A percentile compares a stretch with the other conserved stretches of the same genome.
Evolutionary conservation across 1,139 yeast genomes (phyloP).

Genomic region (Zygoascus sp.): DNA sequence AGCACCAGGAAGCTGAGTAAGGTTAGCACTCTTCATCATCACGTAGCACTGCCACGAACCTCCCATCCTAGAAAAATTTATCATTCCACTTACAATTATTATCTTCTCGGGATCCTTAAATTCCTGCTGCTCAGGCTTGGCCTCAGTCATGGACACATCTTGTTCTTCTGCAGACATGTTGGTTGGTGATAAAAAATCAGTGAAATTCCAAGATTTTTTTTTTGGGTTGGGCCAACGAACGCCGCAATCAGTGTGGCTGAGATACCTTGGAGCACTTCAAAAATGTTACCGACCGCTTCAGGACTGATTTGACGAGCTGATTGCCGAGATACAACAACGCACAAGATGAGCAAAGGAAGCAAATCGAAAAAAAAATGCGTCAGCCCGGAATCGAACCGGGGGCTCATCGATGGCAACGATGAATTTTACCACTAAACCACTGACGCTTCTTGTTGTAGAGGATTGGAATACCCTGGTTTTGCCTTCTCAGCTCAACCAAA

Average conservation of each 20-base stretch:
- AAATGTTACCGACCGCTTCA: background rate
- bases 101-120: conserved; percentile 30
- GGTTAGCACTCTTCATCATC: background rate
- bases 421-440: conserved; percentile 51
- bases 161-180: conserved; percentile 19
- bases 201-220: background rate
- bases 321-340: no score
- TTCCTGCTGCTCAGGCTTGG: conserved; percentile 14
- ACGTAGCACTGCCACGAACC: background rate
- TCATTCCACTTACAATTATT: conserved; percentile 24
- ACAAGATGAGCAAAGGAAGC: background rate
- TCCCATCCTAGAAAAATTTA: background rate
- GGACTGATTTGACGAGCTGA: background rate
- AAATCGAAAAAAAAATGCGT: conserved; percentile 35
- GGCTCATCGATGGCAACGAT: conserved; percentile 51
- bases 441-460: conserved; percentile 31
- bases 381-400: conserved; percentile 55
- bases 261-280: no score
- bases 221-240: no score
- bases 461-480: no score
- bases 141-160: conserved; percentile 24
- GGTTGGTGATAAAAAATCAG: background rate
- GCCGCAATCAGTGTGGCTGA: background rate
- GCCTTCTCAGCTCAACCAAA: no score
- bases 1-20: conserved; percentile 69